phyloP scores from a whole-genome alignment of 140 eudicot species.

The Ambrosia hybrid region DNA sequence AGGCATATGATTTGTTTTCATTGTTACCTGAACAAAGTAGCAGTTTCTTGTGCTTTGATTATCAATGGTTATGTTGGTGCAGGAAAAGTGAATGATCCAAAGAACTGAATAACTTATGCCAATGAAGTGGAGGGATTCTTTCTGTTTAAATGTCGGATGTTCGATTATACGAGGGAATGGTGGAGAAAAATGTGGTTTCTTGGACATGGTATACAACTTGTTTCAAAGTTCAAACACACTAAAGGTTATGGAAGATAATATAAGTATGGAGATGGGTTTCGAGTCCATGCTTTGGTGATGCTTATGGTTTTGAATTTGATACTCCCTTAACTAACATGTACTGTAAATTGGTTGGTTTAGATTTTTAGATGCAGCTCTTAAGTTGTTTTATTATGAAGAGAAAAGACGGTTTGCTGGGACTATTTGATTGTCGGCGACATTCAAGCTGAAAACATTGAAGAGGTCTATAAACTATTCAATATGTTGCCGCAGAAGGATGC shows the following conservation, averaged over 20 bases:
- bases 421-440: constrained; percentile 53
- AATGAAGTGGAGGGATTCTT: constrained; percentile 53
- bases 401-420: constrained; percentile 71
- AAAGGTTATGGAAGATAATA: constrained; percentile 62
- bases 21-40: constrained; percentile 52
- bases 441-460: constrained; percentile 49
- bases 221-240: constrained; percentile 43
- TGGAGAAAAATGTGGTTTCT: constrained; percentile 65
- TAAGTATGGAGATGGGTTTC: constrained; percentile 54
- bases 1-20: constrained; percentile 47
- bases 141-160: constrained; percentile 64
- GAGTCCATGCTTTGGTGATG: constrained; percentile 57
- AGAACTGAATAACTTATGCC: constrained; percentile 41
- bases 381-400: constrained; percentile 44
- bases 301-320: constrained; percentile 56
- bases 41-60: constrained; percentile 61
- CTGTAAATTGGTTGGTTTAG: constrained; percentile 49
- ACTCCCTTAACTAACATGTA: constrained; percentile 69
- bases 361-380: constrained; percentile 48
- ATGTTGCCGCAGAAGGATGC: constrained; percentile 47
- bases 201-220: constrained; percentile 66
- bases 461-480: constrained; percentile 48
- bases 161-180: constrained; percentile 54
- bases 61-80: constrained; percentile 54
- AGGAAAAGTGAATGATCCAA: constrained; percentile 59